These are phyloP conservation scores for Boletus speciosus DNA, from an alignment of 768 basidiomycete species.

Conservation along the genomic window DNA sequence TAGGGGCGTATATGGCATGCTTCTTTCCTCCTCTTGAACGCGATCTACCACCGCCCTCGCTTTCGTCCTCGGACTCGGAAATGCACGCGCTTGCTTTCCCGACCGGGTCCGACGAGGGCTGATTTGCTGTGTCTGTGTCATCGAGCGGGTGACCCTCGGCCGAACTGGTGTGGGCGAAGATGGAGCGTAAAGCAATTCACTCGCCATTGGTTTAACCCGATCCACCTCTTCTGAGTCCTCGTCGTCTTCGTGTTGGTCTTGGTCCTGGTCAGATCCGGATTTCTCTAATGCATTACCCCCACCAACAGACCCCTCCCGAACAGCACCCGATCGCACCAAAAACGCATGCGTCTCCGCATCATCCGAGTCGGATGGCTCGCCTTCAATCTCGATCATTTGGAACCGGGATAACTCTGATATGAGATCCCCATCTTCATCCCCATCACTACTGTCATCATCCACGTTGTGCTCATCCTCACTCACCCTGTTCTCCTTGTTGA, in stretches of 20 bases:
- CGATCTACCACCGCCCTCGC: conserved; percentile 13
- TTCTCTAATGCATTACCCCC: neutral
- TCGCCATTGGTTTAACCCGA: conserved; percentile 17
- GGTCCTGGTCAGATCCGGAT: neutral
- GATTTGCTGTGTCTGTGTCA: neutral
- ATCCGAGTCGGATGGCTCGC: conserved; percentile 27
- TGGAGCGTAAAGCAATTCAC: neutral
- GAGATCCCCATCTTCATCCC: neutral
- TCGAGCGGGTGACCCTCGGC: conserved; percentile 11
- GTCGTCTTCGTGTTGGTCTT: neutral
- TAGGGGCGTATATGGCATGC: conserved; percentile 7
- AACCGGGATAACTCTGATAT: conserved; percentile 1
- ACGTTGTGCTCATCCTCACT: neutral
- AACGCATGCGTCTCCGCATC: conserved; percentile 26
- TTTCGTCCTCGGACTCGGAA: conserved; percentile 16
- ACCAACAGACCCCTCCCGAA: neutral
- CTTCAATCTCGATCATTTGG: conserved; percentile 8
- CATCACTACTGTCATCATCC: neutral
- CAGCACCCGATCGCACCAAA: conserved; percentile 3
- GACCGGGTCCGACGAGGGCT: conserved; percentile 12
- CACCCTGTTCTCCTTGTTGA: neutral
- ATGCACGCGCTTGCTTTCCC: neutral
- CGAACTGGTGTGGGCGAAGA: neutral
- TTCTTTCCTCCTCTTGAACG: conserved; percentile 1
- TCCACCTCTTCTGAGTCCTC: conserved; percentile 2